These are phyloP conservation scores for Xanthoparmelia taractica DNA, from an alignment of 495 filamentous ascomycete species.

Conservation along the genomic window DNA sequence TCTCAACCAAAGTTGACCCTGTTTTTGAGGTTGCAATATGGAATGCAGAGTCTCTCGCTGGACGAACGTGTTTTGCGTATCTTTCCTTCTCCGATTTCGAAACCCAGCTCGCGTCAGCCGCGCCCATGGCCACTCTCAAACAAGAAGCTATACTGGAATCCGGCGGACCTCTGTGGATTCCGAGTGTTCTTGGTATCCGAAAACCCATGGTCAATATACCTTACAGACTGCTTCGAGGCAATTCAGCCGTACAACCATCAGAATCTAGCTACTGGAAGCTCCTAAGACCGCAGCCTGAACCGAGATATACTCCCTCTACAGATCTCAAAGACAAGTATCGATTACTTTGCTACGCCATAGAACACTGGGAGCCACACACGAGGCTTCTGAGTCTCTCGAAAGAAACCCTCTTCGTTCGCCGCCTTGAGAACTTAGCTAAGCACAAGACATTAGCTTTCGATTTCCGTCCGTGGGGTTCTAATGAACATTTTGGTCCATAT, in stretches of 20 bases:
- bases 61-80: not conserved
- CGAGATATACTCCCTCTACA: not conserved
- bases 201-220: not conserved
- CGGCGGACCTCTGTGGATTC: not conserved
- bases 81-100: not conserved
- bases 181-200: not conserved
- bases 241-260: not conserved
- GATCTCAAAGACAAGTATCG: slow-evolving; percentile 3
- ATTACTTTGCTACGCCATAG: not conserved
- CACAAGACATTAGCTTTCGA: not conserved
- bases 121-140: not conserved
- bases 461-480: not conserved
- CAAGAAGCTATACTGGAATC: not conserved
- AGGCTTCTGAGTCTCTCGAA: not conserved
- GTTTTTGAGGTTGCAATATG: not conserved
- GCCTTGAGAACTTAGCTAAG: not conserved
- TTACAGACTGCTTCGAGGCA: not conserved
- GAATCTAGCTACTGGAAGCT: not conserved
- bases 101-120: not conserved
- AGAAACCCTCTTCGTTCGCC: not conserved
- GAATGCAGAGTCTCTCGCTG: not conserved
- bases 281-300: not conserved
- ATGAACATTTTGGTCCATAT: not conserved
- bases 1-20: not conserved
- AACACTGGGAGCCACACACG: not conserved